Evolutionary conservation across 2,329 filamentous ascomycete species (phyloP).

Genomic region (Seiridium unicorne): DNA sequence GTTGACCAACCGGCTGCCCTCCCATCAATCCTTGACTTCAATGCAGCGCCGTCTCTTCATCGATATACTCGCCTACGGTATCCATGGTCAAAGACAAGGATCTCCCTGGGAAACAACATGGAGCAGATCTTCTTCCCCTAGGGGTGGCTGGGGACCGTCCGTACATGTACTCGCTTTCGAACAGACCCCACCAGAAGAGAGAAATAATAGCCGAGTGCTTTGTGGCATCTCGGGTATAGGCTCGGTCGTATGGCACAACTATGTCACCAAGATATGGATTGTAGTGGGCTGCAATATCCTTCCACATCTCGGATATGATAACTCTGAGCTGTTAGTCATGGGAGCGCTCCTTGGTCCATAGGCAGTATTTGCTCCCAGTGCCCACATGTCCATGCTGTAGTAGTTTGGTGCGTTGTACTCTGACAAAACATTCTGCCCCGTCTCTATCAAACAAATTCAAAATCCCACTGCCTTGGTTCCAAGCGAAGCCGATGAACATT

Average conservation of each 20-base stretch:
- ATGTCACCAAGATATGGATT: constrained; percentile 33
- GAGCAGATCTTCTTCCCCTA: constrained; percentile 36
- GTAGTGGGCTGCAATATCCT: constrained; percentile 32
- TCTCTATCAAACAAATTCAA: constrained; percentile 26
- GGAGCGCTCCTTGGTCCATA: constrained; percentile 30
- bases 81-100: constrained; percentile 36
- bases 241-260: constrained; percentile 34
- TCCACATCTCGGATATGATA: constrained; percentile 31
- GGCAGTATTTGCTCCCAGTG: constrained; percentile 34
- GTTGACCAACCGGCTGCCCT: constrained; percentile 31
- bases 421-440: constrained; percentile 21
- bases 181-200: constrained; percentile 41
- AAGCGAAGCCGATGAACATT: constrained; percentile 33
- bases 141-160: constrained; percentile 31
- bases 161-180: constrained; percentile 29
- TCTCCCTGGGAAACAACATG: constrained; percentile 40
- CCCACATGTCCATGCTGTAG: constrained; percentile 39
- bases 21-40: constrained; percentile 30
- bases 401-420: constrained; percentile 41
- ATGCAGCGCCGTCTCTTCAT: constrained; percentile 22
- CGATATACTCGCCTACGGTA: constrained; percentile 26
- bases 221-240: constrained; percentile 37
- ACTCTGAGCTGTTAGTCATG: constrained; percentile 25
- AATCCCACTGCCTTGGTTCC: constrained; percentile 27
- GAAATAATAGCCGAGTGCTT: constrained; percentile 37